phyloP scores from a whole-genome alignment of 805 yeast species.

The Schizosaccharomyces cryophilus region DNA sequence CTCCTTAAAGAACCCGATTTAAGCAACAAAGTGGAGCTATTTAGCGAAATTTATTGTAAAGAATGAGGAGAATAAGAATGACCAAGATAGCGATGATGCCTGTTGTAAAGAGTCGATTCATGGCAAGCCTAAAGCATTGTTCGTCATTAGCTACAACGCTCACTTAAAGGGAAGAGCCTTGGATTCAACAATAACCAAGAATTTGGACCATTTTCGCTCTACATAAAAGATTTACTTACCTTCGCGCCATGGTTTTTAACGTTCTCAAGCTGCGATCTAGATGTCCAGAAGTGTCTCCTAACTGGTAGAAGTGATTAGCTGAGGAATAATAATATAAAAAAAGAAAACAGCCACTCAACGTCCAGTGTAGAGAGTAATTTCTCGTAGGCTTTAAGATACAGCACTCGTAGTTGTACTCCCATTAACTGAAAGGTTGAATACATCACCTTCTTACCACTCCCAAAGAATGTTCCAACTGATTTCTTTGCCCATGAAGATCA shows the following conservation, averaged over 20 bases:
- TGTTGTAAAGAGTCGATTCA: constrained; percentile 70
- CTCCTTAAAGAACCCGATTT: constrained; percentile 19
- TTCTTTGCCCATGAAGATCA: constrained; percentile 79
- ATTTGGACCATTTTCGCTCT: too few species aligned
- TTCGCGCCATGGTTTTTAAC: constrained; percentile 67
- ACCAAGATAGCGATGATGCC: constrained; percentile 77
- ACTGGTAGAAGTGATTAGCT: constrained; percentile 17
- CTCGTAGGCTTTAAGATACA: neutral
- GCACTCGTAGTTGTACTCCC: neutral
- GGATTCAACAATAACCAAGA: neutral
- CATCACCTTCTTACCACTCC: constrained; percentile 15
- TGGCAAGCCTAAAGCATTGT: constrained; percentile 34
- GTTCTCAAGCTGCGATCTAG: constrained; percentile 78
- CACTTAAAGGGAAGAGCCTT: neutral
- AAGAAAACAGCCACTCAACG: neutral
- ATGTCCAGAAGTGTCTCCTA: constrained; percentile 74
- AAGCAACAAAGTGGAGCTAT: neutral
- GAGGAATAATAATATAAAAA: neutral
- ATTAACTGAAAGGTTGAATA: too few species aligned
- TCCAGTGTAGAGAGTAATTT: too few species aligned
- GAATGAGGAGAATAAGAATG: constrained; percentile 53
- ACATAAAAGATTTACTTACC: too few species aligned
- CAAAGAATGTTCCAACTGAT: constrained; percentile 67
- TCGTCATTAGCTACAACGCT: too few species aligned
- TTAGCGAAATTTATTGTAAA: constrained; percentile 44